A percentile compares a stretch with the other conserved stretches of the same genome.
Evolutionary conservation across 768 basidiomycete species (phyloP).

Genomic region (Rhodotorula graminis): DNA sequence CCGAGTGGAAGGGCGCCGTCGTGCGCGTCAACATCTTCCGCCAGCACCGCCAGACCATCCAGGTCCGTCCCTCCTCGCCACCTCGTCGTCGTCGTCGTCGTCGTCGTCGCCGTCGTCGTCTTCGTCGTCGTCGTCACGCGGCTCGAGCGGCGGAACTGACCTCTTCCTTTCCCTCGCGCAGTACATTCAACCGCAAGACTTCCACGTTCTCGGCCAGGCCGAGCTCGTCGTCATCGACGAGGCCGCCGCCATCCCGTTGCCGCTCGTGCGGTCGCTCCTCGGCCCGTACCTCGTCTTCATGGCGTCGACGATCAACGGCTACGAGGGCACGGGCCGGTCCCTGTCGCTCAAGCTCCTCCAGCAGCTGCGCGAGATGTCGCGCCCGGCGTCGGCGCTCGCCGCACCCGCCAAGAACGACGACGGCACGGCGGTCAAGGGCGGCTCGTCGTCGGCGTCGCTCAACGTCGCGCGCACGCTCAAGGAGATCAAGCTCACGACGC

Average conservation of each 20-base stretch:
- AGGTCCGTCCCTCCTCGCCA: constrained; percentile 54
- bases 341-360: constrained; percentile 96
- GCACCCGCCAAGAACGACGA: constrained; percentile 4
- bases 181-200: constrained; percentile 98
- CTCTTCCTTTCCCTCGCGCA: constrained; percentile 44
- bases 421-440: constrained; percentile 17
- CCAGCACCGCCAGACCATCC: constrained; percentile 90
- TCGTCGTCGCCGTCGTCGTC: too few species aligned
- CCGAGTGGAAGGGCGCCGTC: constrained; percentile 89
- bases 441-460: constrained; percentile 52
- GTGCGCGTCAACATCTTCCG: constrained; percentile 92
- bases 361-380: constrained; percentile 85
- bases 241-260: constrained; percentile 94
- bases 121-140: too few species aligned
- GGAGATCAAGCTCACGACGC: constrained; percentile 90
- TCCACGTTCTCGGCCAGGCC: constrained; percentile 94
- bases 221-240: constrained; percentile 97
- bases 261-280: constrained; percentile 88
- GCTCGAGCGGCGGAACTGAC: not conserved
- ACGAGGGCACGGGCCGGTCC: constrained; percentile 98
- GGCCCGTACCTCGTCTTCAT: constrained; percentile 95
- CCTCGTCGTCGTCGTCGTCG: too few species aligned
- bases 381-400: constrained; percentile 58
- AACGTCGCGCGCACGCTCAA: constrained; percentile 70
- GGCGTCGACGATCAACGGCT: constrained; percentile 99